Evolutionary conservation across 352 stramenopile genomes (phyloP), one percentile per base, ranked within the genome.

Genomic region (Phytophthora cryptogea): DNA sequence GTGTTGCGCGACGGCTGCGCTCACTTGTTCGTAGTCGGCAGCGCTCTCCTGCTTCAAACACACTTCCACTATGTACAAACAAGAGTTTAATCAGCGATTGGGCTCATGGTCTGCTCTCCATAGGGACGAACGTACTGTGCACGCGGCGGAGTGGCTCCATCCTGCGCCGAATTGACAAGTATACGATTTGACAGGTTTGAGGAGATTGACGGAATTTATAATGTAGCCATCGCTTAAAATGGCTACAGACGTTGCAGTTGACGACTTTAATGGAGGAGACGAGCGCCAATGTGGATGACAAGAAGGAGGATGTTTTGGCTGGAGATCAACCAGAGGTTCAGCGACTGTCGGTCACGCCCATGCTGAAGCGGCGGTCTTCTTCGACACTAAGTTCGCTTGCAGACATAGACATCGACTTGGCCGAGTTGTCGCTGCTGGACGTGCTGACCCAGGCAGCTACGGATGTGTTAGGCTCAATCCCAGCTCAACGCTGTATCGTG

Each of bases 1-100:
- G n/a, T 54, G 78, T 54, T 64, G 39, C 2, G 45, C 56, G 13
- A 66, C 68, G 11, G 49, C 55, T 28, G 39, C 52, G 8, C 49
- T 59, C 16, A 89, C 52, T 44, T 74, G 53, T 16, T 65, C 53
- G 17, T 70, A 86, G 14, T 65, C 66, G 4, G 61, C 78, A 33
- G 73, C 63, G 55, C 80, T 91, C 41, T 82, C 69, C n/a, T 63
- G 52, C 42, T 72, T 74, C 23, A 91, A 32, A 35, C 63, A 70
- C 23, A 85, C 76, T 56, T 91, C 82, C 44, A 91, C 82, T 91
- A 53, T 13, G 8, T 10, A 43, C 20, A 49, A 26, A 56, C 11
- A 8, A 11, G 26, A 8, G 2, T 23, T 30, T 4, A 20, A 16
- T 52, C 27, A 49, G 41, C 17, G 10, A 30, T 11, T 31, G 17